Base-by-base conservation (phyloP, 1,284 basidiomycete genomes). In the Ganoderma lucidum region DNA sequence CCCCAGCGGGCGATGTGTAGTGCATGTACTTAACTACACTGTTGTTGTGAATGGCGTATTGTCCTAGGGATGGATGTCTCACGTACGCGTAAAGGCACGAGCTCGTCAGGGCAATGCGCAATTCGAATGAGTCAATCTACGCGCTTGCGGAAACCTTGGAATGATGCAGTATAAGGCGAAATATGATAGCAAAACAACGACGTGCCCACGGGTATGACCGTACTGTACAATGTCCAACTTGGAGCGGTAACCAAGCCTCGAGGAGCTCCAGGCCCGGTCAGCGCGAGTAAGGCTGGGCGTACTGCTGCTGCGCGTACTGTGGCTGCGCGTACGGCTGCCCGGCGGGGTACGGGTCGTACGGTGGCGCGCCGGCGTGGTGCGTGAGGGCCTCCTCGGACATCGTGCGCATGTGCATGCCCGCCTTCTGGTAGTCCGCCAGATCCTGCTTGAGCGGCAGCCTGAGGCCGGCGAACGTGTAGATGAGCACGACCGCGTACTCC, bases 401-500 rank as follows among this genome's bases (percentile, higher is more conserved):
- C 39, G 23, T 30, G 39, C 12, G 59, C 37, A 64, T 44, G n/a
- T 30, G 37, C 37, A 48, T 58, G 3, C n/a, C 53, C 63, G 53
- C 51, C n/a, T 23, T 30, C 37, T 39, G 37, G 37, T 64, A 64
- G 28, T 64, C 63, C 6, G 37, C 53, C 5, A 56, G 15, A 17
- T 84, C 83, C 71, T 79, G 71, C 51, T 81, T 70, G 68, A 84
- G 69, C 58, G 70, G 79, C 15, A 81, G 62, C 14, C 72, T 14
- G n/a, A 75, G 73, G 15, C 82, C 83, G 0, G 84, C 84, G 64
- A 85, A 71, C 17, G 84, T 76, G 76, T 88, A 91, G 63, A 88
- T 80, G 51, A 81, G 66, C 63, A 83, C 82, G 23, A 84, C 81
- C 19, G 82, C 75, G 71, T 82, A 88, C 77, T 92, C 90, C 84